Evolutionary conservation across 116 monocot genomes (phyloP).

Genomic region (Papilionanthe hybrid): DNA sequence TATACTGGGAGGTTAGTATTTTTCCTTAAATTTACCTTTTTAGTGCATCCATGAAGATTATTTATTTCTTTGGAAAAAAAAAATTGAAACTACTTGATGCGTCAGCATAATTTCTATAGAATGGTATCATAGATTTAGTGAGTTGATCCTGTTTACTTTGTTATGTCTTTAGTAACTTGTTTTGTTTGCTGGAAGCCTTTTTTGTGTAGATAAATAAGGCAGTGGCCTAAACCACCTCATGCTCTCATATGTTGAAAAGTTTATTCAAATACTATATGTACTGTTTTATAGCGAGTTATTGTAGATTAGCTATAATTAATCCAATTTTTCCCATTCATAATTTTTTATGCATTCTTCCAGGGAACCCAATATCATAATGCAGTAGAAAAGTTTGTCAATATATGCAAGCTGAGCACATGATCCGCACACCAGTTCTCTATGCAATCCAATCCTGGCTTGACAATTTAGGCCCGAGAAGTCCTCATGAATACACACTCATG

Average conservation of each 20-base stretch:
- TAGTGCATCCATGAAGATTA: too few relatives aligned
- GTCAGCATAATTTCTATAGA: too few relatives aligned
- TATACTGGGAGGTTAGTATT: slow-evolving; percentile 90
- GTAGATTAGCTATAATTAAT: not conserved
- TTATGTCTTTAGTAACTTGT: not conserved
- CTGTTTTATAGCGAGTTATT: not conserved
- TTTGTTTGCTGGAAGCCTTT: not conserved
- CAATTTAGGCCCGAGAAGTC: not conserved
- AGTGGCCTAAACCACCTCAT: not conserved
- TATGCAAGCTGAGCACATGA: slow-evolving; percentile 58
- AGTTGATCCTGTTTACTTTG: not conserved
- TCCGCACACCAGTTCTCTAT: not conserved
- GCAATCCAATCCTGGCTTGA: not conserved
- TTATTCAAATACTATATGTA: not conserved
- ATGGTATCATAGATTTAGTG: not conserved
- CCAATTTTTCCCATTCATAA: not conserved
- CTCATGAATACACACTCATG: not conserved
- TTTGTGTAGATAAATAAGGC: not conserved
- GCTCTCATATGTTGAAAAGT: not conserved
- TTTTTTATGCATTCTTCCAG: slow-evolving; percentile 17
- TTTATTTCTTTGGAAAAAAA: too few relatives aligned
- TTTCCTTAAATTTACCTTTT: too few relatives aligned
- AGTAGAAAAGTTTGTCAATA: slow-evolving; percentile 49
- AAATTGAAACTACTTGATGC: too few relatives aligned
- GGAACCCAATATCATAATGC: slow-evolving; percentile 77